Conservation (phyloP, 257 asterid species). For the Solanum infundibuliforme region DNA sequence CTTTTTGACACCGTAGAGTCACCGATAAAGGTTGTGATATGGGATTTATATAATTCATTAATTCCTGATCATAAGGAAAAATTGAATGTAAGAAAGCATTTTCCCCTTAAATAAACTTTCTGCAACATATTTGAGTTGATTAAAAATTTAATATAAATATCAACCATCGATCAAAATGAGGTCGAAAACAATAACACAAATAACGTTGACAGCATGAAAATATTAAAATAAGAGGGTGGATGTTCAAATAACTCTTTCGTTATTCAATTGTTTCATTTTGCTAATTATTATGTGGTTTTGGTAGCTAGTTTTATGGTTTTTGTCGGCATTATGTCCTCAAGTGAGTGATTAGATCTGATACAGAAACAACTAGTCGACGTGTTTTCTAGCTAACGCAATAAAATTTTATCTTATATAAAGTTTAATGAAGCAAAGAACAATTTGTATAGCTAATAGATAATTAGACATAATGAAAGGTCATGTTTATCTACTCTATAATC, state of each 20-base stretch:
- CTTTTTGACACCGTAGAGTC: not conserved
- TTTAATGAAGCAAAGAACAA: not conserved
- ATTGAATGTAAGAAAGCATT: not conserved
- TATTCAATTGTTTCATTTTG: not conserved
- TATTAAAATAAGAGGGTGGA: not conserved
- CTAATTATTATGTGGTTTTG: not conserved
- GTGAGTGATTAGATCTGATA: not conserved
- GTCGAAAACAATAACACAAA: not conserved
- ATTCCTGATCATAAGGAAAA: not conserved
- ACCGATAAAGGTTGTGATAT: not conserved
- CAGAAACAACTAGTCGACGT: not conserved
- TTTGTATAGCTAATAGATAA: not conserved
- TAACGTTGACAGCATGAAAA: not conserved
- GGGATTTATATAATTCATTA: not conserved
- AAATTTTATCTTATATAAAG: not conserved
- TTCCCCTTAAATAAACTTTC: not conserved
- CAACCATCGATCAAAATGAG: not conserved
- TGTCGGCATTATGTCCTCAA: not conserved
- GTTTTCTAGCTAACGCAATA: not conserved
- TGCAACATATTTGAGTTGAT: not conserved
- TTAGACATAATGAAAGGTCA: not conserved
- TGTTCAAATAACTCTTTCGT: not conserved
- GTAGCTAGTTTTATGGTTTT: not conserved
- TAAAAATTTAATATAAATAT: not conserved
- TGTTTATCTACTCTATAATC: not conserved